These are phyloP conservation scores for Zarea fungicola DNA, from an alignment of 2,329 filamentous ascomycete species.

Conservation along the genomic window DNA sequence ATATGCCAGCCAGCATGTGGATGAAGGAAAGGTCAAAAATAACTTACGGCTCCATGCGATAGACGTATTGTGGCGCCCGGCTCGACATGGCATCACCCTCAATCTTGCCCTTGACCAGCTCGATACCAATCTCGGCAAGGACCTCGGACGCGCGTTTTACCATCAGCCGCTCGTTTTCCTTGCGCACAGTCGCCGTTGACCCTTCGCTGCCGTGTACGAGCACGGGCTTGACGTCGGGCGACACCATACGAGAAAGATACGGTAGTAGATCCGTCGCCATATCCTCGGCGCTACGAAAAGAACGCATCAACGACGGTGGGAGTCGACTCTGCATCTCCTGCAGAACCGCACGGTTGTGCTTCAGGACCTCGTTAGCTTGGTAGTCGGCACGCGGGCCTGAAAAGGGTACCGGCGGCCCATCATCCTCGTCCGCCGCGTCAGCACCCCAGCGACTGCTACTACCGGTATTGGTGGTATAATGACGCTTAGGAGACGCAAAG, in stretches of 20 bases:
- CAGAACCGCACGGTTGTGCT: constrained; percentile 70
- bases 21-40: not conserved
- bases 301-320: constrained; percentile 64
- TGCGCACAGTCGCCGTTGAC: constrained; percentile 77
- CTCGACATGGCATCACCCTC: constrained; percentile 59
- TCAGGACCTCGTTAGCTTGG: constrained; percentile 72
- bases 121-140: constrained; percentile 76
- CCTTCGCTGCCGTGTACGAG: constrained; percentile 65
- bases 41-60: constrained; percentile 89
- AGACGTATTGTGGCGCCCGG: constrained; percentile 69
- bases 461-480: constrained; percentile 30
- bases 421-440: constrained; percentile 38
- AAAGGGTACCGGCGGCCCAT: constrained; percentile 62
- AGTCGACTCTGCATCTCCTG: constrained; percentile 68
- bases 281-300: constrained; percentile 73
- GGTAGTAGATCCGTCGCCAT: constrained; percentile 80
- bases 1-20: constrained; percentile 8
- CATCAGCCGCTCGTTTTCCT: constrained; percentile 76
- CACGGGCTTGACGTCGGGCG: constrained; percentile 87
- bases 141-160: constrained; percentile 74
- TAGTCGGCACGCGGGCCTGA: constrained; percentile 78
- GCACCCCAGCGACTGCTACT: constrained; percentile 43
- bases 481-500: constrained; percentile 68
- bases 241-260: constrained; percentile 75
- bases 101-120: constrained; percentile 74